Conservation (phyloP, 768 basidiomycete genomes). For the Trametes gibbosa region DNA sequence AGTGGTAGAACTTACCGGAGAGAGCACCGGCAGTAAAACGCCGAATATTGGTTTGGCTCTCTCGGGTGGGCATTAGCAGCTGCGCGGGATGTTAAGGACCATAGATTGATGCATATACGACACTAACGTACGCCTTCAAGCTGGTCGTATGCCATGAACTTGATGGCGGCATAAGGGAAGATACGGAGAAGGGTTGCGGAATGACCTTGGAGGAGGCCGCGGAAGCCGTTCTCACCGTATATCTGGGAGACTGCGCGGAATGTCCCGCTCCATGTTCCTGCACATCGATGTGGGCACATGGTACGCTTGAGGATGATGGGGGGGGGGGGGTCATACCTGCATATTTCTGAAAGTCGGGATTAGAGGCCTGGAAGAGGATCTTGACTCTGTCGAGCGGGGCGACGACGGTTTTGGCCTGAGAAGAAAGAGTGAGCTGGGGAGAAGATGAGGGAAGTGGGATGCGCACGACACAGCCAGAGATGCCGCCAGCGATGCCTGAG, state of each 20-base stretch:
- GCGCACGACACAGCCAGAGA: slow-evolving; percentile 91
- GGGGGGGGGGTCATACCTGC: slow-evolving; percentile 67
- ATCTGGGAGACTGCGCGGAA: slow-evolving; percentile 75
- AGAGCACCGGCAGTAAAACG: slow-evolving; percentile 86
- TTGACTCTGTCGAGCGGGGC: slow-evolving; percentile 98
- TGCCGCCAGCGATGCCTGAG: slow-evolving; percentile 87
- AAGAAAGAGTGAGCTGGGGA: slow-evolving; percentile 11
- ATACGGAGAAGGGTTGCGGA: slow-evolving; percentile 91
- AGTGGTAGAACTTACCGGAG: slow-evolving; percentile 55
- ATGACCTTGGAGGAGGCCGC: slow-evolving; percentile 93
- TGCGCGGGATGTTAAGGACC: slow-evolving; percentile 30
- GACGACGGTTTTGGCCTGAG: slow-evolving; percentile 88
- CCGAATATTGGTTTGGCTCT: slow-evolving; percentile 71
- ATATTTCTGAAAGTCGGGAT: slow-evolving; percentile 92
- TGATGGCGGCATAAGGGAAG: slow-evolving; percentile 96
- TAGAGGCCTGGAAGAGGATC: slow-evolving; percentile 97
- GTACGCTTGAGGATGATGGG: slow-evolving; percentile 18
- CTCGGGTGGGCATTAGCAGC: slow-evolving; percentile 83
- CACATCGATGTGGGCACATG: slow-evolving; percentile 31
- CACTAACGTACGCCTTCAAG: slow-evolving; percentile 64
- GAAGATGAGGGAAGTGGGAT: slow-evolving; percentile 7
- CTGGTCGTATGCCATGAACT: slow-evolving; percentile 95
- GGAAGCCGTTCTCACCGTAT: slow-evolving; percentile 59
- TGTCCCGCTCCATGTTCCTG: slow-evolving; percentile 87
- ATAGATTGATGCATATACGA: not conserved